phyloP scores from a whole-genome alignment of 1,284 basidiomycete species.

The Ceratobasidium sp. region DNA sequence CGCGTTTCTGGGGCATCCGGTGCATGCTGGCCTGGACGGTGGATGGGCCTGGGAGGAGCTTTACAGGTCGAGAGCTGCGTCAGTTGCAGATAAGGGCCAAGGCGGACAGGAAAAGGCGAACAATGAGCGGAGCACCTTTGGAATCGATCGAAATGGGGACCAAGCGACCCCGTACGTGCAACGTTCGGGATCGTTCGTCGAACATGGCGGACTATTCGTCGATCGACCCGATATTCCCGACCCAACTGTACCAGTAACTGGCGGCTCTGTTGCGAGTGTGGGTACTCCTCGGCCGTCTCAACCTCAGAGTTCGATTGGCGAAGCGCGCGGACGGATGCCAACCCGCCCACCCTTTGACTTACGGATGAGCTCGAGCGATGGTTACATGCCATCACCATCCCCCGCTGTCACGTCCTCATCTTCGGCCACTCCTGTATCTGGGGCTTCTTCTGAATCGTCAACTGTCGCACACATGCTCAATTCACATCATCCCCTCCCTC shows the following conservation, averaged over 20 bases:
- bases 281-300: not conserved
- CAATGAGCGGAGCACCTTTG: slow-evolving; percentile 23
- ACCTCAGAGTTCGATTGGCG: slow-evolving; percentile 7
- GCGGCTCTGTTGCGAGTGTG: slow-evolving; percentile 1
- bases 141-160: slow-evolving; percentile 19
- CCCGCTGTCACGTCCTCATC: slow-evolving; percentile 22
- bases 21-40: slow-evolving; percentile 80
- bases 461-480: not conserved
- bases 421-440: slow-evolving; percentile 26
- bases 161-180: not conserved
- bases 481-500: slow-evolving; percentile 5
- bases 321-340: slow-evolving; percentile 34
- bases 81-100: slow-evolving; percentile 6
- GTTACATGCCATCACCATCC: slow-evolving; percentile 19
- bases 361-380: slow-evolving; percentile 32
- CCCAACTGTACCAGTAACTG: not conserved
- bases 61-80: slow-evolving; percentile 41
- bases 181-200: slow-evolving; percentile 25
- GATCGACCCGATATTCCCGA: slow-evolving; percentile 17
- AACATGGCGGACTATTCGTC: slow-evolving; percentile 15
- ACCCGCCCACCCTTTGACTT: slow-evolving; percentile 31
- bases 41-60: slow-evolving; percentile 62
- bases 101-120: not conserved
- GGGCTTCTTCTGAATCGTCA: slow-evolving; percentile 32
- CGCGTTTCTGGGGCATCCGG: slow-evolving; percentile 95